Evolutionary conservation across 192 early-diverging fungal species (phyloP), one percentile per base, ranked within the genome.

Genomic region (Borealophlyctis nickersoniae): DNA sequence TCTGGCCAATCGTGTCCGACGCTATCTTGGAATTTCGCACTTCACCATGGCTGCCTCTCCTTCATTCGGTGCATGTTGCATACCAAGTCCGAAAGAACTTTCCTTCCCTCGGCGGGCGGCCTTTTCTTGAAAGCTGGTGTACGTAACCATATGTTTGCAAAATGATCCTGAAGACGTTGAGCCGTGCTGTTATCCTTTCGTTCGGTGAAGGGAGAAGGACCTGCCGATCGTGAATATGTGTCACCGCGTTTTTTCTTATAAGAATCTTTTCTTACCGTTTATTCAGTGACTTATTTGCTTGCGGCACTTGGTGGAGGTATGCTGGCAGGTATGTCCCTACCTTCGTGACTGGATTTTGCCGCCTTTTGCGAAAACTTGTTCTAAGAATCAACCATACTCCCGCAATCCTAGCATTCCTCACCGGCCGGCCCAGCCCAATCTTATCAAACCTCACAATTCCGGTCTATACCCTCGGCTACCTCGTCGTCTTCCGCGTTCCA

Each of bases 251-350:
- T 4, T 26, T 23, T 28, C 27, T n/a, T 33, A 16, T 49, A 24
- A 28, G 27, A 23, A 27, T 0, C 19, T 52, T 62, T 19, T 22
- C 14, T 39, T 16, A 16, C 51, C 27, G 23, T 52, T 7, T 27
- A 24, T 2, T 0, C 60, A 69, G 67, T 62, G 9, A n/a, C 26
- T 2, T 54, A 69, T 45, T 22, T 60, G 0, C 32, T 61, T 4
- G 60, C 56, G 2, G 29, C 67, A 14, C 39, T 77, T 9, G 75
- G 75, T 34, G 75, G 75, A 24, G 63, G 74, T 27, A 62, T 67
- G 31, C 11, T 71, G 4, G 69, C 67, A 4, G 57, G 67, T 73
- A 36, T 7, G 24, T 63, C 1, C 9, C n/a, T 1, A 14, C 14
- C 3, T 29, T 29, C 23, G 29, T 22, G n/a, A 63, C 31, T 27